Conservation (phyloP, 2,329 filamentous ascomycete species). For the Aspergillus fijiensis region DNA sequence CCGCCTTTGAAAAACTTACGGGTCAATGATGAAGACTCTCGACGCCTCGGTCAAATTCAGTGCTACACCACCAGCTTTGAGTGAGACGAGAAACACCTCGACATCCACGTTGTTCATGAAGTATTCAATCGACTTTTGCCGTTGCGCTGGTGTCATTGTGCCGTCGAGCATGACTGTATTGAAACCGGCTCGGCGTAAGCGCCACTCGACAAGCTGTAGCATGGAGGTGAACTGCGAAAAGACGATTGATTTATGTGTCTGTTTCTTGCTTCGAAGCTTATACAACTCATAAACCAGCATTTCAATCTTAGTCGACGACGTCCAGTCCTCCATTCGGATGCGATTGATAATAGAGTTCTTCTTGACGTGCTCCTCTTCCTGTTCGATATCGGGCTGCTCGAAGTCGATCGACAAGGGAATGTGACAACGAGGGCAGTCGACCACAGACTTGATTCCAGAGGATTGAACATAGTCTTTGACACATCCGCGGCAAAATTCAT, state of each 20-base stretch:
- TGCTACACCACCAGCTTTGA: constrained; percentile 94
- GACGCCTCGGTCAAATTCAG: constrained; percentile 94
- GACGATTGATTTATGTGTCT: constrained; percentile 93
- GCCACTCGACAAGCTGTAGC: constrained; percentile 96
- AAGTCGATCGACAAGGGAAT: constrained; percentile 87
- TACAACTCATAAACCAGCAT: constrained; percentile 92
- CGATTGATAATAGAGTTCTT: constrained; percentile 98
- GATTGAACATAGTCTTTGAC: constrained; percentile 78
- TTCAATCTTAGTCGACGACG: constrained; percentile 96
- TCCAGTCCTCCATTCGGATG: constrained; percentile 99
- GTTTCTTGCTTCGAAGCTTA: constrained; percentile 85
- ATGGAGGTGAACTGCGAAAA: constrained; percentile 98
- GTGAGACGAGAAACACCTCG: constrained; percentile 91
- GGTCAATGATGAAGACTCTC: constrained; percentile 92
- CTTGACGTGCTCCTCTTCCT: constrained; percentile 82
- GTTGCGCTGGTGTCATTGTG: constrained; percentile 91
- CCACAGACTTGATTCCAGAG: constrained; percentile 61
- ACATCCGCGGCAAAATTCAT: constrained; percentile 85
- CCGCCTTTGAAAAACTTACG: constrained; percentile 59
- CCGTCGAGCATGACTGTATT: constrained; percentile 98
- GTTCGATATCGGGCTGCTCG: constrained; percentile 92
- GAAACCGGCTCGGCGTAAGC: constrained; percentile 91
- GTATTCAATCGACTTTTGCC: constrained; percentile 89
- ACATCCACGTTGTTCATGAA: constrained; percentile 96
- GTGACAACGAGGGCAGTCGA: constrained; percentile 82